A percentile compares a stretch with the other conserved stretches of the same genome.
Conservation (phyloP, 2,329 filamentous ascomycete genomes). For the Stemphylium beticola region DNA sequence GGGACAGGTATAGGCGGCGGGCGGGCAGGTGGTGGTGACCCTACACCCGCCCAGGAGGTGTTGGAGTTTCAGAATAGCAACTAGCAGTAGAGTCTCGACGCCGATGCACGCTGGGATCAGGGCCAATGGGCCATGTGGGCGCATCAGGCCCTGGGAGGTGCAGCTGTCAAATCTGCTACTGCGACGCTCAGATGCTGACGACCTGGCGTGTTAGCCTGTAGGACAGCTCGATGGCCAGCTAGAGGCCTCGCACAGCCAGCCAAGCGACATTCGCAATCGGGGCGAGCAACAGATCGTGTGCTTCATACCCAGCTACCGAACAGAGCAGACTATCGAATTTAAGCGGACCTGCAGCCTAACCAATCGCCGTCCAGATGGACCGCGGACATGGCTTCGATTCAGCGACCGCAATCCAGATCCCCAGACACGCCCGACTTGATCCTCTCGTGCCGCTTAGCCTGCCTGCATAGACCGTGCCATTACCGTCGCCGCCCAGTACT, state of each 20-base stretch:
- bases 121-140: neutral
- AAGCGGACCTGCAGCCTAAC: slow-evolving; percentile 8
- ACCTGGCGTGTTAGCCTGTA: no score
- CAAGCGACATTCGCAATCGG: no score
- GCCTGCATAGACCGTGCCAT: no score
- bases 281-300: slow-evolving; percentile 5
- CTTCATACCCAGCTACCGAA: neutral
- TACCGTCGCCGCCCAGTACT: no score
- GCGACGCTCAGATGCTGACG: no score
- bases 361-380: slow-evolving; percentile 2
- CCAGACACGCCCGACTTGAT: neutral
- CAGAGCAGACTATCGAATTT: slow-evolving; percentile 15
- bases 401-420: neutral
- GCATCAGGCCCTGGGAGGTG: neutral
- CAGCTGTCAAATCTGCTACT: neutral
- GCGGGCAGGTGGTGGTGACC: slow-evolving; percentile 1
- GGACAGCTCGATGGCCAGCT: no score
- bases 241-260: no score
- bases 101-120: slow-evolving; percentile 5
- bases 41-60: slow-evolving; percentile 19
- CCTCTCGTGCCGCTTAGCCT: no score
- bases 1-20: slow-evolving; percentile 4
- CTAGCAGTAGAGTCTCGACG: slow-evolving; percentile 14
- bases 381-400: slow-evolving; percentile 4
- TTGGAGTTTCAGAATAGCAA: slow-evolving; percentile 23